These are phyloP conservation scores for Plasmodium vinckei DNA, from an alignment of 169 alveolate species.

Conservation along the genomic window DNA sequence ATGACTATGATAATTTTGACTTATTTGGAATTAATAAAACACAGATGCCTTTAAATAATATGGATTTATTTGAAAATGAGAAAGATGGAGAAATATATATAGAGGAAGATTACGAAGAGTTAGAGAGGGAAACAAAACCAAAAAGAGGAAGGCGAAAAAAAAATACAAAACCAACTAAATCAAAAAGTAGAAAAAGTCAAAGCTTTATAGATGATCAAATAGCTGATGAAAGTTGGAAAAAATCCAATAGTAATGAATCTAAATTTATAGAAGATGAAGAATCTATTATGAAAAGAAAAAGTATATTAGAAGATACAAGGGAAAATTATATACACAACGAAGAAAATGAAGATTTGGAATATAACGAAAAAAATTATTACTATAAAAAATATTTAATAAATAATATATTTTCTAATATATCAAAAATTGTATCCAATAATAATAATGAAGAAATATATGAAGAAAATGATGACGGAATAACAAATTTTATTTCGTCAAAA, in stretches of 20 bases:
- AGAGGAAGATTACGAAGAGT: not conserved
- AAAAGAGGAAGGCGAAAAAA: not conserved
- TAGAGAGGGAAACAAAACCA: not conserved
- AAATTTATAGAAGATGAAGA: not conserved
- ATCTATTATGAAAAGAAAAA: not conserved
- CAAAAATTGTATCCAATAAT: slow-evolving; percentile 19
- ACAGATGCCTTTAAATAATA: not conserved
- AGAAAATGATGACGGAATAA: not conserved
- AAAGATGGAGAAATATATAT: not conserved
- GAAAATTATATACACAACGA: not conserved
- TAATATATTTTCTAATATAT: slow-evolving; percentile 50
- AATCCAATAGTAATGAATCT: not conserved
- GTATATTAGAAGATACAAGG: slow-evolving; percentile 6
- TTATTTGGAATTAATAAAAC: slow-evolving; percentile 39
- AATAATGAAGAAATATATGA: slow-evolving; percentile 20
- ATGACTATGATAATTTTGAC: slow-evolving; percentile 11
- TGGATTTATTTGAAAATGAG: not conserved
- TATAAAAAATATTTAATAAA: slow-evolving; percentile 47
- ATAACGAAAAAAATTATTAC: slow-evolving; percentile 35
- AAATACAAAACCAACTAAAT: not conserved
- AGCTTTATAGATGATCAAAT: not conserved
- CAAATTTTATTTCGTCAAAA: not conserved
- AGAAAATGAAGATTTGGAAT: not conserved
- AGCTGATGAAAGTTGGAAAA: not conserved
- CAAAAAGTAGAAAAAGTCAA: not conserved